Base-by-base conservation (phyloP, 345 rosid genomes). In the Laguncularia racemosa region DNA sequence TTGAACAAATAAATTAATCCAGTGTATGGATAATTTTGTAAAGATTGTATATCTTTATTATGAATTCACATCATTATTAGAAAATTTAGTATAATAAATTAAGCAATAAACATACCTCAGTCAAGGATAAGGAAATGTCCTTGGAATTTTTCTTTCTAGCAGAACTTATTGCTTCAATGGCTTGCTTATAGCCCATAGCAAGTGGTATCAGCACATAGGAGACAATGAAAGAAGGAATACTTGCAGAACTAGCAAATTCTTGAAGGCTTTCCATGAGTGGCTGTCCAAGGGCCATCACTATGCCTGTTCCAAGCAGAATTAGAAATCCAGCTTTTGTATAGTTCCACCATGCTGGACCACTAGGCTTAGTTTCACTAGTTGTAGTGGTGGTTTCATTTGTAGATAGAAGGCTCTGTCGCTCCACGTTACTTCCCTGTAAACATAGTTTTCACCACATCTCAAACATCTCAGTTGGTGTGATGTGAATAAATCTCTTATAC, bases 181-280 rank as follows among this genome's bases (percentile, higher is more conserved):
- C 61, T 50, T 55, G 71, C 53, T 50, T 67, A 70, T 66, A 75
- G 61, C 51, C 56, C 62, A 67, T 47, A 46, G 79, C 81, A 18
- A 78, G 50, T 18, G 86, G 86, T 44, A 78, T 17, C n/a, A 78
- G 46, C 20, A 75, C 58, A 44, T 81, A 81, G 0, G 83, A 66
- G 15, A 73, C 57, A 33, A 71, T 45, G 63, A 78, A 81, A 1
- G 79, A 76, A 6, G 73, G 72, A 13, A 78, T 61, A 40, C 64
- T 63, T 2, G 46, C 66, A 1, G 75, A 68, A 0, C 70, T 20
- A 3, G 78, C 60, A 21, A 78, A 69, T 1, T 59, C 70, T 14
- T 56, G n/a, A 14, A 81, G 13, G 46, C 61, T 64, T 46, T 26
- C 2, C 66, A 65, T 68, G 16, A 78, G 59, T 6, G 86, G 83